Percentiles rank a stretch among this genome's conserved stretches.
These are phyloP conservation scores for Lachnellula occidentalis DNA, from an alignment of 2,329 filamentous ascomycete species.

Conservation along the genomic window DNA sequence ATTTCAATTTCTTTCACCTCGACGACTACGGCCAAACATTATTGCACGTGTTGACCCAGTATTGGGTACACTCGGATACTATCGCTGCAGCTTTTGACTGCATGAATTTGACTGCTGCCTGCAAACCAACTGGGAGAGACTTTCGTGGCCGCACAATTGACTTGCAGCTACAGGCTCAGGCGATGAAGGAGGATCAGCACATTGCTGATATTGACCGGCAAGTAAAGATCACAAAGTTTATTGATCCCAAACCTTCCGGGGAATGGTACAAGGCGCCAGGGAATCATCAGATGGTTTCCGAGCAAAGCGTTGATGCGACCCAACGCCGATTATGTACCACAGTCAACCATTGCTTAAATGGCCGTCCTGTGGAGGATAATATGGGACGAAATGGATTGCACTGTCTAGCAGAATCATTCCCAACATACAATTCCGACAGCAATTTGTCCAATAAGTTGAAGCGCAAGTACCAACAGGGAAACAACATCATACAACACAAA, in stretches of 20 bases:
- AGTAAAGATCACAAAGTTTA: not conserved
- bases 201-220: not conserved
- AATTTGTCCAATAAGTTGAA: not conserved
- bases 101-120: not conserved
- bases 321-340: not conserved
- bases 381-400: constrained; percentile 3
- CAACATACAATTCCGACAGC: not conserved
- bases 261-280: not conserved
- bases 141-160: constrained; percentile 1
- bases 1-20: not conserved
- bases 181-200: not conserved
- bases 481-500: not conserved
- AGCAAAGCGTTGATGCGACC: not conserved
- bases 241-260: not conserved
- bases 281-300: not conserved
- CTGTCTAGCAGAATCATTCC: constrained; percentile 1
- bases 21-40: constrained; percentile 8
- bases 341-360: not conserved
- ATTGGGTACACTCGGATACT: not conserved
- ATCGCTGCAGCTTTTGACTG: not conserved
- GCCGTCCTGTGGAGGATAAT: not conserved
- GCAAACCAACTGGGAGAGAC: not conserved
- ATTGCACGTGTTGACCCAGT: constrained; percentile 1
- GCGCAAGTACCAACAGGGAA: not conserved
- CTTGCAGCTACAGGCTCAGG: not conserved